Conservation (phyloP, 495 filamentous ascomycete species). For the Xylaria bambusicola region DNA sequence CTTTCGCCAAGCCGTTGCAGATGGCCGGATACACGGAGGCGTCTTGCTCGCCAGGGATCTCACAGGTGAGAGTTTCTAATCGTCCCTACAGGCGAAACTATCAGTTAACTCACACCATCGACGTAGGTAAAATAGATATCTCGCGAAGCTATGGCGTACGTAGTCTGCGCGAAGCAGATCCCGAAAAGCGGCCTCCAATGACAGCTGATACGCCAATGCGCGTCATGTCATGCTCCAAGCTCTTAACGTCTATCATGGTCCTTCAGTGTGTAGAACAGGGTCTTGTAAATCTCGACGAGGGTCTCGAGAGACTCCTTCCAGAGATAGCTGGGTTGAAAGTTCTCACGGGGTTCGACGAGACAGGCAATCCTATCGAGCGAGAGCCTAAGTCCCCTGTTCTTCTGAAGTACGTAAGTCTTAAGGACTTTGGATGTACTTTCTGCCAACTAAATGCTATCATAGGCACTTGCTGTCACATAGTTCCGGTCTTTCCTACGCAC, state of each 20-base stretch:
- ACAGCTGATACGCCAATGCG: slow-evolving; percentile 10
- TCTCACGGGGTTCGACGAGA: slow-evolving; percentile 39
- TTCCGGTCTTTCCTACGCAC: slow-evolving; percentile 47
- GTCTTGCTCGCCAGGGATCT: slow-evolving; percentile 17
- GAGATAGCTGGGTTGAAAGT: slow-evolving; percentile 42
- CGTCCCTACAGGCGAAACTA: no score
- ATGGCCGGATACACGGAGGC: slow-evolving; percentile 16
- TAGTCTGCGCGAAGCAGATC: slow-evolving; percentile 5
- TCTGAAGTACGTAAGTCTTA: slow-evolving; percentile 25
- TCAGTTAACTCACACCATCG: background rate
- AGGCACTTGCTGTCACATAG: slow-evolving; percentile 47
- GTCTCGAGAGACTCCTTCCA: slow-evolving; percentile 38
- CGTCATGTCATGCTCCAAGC: slow-evolving; percentile 57
- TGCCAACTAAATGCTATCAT: background rate
- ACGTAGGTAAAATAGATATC: slow-evolving; percentile 11
- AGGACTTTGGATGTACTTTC: background rate
- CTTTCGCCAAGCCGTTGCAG: slow-evolving; percentile 11
- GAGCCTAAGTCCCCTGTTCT: slow-evolving; percentile 30
- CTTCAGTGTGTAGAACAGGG: slow-evolving; percentile 52
- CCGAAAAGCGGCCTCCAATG: slow-evolving; percentile 12
- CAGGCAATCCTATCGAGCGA: slow-evolving; percentile 32
- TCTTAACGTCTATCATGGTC: slow-evolving; percentile 44
- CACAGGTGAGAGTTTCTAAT: no score
- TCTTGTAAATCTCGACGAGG: slow-evolving; percentile 40
- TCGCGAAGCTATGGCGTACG: slow-evolving; percentile 19